Evolutionary conservation across 2,329 filamentous ascomycete genomes (phyloP).

Genomic region (Rosellinia necatrix): DNA sequence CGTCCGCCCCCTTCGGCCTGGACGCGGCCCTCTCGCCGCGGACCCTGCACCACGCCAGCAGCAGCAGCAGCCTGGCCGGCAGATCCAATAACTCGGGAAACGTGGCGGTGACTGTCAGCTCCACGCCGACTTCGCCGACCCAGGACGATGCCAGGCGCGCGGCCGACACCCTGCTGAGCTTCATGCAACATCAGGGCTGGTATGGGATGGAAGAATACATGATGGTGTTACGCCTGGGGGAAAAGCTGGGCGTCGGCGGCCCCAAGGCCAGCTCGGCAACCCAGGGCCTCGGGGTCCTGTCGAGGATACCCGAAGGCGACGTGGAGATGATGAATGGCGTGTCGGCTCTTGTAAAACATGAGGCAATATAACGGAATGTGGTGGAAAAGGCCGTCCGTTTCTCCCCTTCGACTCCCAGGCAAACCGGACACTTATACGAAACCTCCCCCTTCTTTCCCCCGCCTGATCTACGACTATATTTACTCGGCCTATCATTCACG

Average conservation of each 20-base stretch:
- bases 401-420: too few species aligned
- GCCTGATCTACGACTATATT: constrained; percentile 6
- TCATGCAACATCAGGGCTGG: constrained; percentile 75
- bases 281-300: constrained; percentile 53
- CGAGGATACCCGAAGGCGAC: constrained; percentile 63
- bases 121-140: constrained; percentile 69
- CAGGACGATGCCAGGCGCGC: constrained; percentile 86
- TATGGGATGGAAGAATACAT: constrained; percentile 79
- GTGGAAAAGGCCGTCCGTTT: too few species aligned
- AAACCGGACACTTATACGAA: too few species aligned
- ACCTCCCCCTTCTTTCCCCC: too few species aligned
- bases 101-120: constrained; percentile 51
- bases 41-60: constrained; percentile 56
- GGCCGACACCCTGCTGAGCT: constrained; percentile 78
- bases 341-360: constrained; percentile 42
- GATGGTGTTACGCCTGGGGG: constrained; percentile 79
- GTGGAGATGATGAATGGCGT: constrained; percentile 51
- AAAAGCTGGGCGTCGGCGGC: constrained; percentile 71
- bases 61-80: constrained; percentile 53
- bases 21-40: constrained; percentile 52
- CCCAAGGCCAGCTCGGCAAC: constrained; percentile 38
- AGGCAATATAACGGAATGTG: constrained; percentile 41
- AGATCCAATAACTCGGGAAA: constrained; percentile 44
- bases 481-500: constrained; percentile 8
- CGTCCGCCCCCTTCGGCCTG: constrained; percentile 48